Base-by-base conservation (phyloP, 257 asterid genomes). In the Ilex aquifolium region DNA sequence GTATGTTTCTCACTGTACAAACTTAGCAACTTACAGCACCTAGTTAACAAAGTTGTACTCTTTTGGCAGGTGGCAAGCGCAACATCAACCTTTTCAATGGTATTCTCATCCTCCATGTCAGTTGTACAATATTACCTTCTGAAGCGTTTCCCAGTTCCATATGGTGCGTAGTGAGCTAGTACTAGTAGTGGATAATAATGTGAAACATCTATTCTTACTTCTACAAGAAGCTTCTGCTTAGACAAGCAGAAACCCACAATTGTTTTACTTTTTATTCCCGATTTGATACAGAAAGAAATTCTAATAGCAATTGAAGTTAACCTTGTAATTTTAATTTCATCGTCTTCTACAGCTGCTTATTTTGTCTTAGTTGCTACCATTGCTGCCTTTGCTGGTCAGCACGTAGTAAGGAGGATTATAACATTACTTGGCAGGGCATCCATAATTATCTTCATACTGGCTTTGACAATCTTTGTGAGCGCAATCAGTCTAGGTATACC, bases 71-170 rank as follows among this genome's bases (percentile, higher is more conserved):
- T 75, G 42, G 80, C 80, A 56, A 75, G 77, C 51, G 80, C 80
- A 50, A 75, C 80, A 71, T 75, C 80, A 63, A 75, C 80, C 48
- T 75, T 75, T n/a, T 65, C 80, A 60, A 75, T 75, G 80, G 60
- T 67, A 31, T 71, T 75, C 14, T 75, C 80, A 49, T 75, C 80
- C 42, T 71, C 80, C 48, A 75, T 75, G 80, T 75, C 80, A 46
- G 80, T 75, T 17, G 71, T 75, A 7, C 80, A 75, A 59, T 75
- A 75, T 53, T 75, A 75, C 51, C 61, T 75, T 6, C 66, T 75
- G 14, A 71, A 75, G 15, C 80, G 80, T 48, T 75, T 75, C 61
- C 80, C 80, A 0, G 74, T 71, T 13, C 80, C 80, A 44, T 75
- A 75, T 9, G 80, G 80, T 75, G 55, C 55, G 13, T 13, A 46